A percentile compares a stretch with the other conserved stretches of the same genome.
These are phyloP conservation scores for Saccharomyces hybrid DNA, from an alignment of 1,139 yeast species.

Conservation along the genomic window DNA sequence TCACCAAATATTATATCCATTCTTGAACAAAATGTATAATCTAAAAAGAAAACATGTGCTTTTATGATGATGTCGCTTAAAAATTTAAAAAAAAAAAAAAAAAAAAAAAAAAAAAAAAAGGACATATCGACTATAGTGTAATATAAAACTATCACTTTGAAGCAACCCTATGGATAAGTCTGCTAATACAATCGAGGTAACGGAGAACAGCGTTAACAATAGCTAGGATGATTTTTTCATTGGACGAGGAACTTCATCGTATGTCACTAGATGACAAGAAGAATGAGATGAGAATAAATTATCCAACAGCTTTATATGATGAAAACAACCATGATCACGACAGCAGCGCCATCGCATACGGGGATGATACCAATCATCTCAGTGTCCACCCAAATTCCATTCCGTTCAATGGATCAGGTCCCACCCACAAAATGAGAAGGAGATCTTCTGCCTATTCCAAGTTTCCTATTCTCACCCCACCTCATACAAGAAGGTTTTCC, in stretches of 20 bases:
- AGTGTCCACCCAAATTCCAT: constrained; percentile 1
- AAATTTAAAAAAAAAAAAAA: background rate
- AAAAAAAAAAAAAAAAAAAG: background rate
- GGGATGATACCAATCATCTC: background rate
- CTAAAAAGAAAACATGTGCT: background rate
- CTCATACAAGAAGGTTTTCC: constrained; percentile 24
- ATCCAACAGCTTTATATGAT: background rate
- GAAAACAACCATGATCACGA: background rate
- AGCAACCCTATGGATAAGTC: background rate
- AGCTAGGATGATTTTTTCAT: constrained; percentile 17
- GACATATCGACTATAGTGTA: background rate
- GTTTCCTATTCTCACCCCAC: constrained; percentile 25
- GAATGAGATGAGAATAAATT: constrained; percentile 12
- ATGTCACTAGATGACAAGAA: constrained; percentile 10
- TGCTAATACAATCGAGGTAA: background rate
- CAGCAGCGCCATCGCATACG: background rate
- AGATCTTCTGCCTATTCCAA: constrained; percentile 29
- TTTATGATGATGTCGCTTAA: background rate
- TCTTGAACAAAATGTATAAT: background rate
- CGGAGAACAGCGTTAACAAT: background rate
- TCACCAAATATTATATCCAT: background rate
- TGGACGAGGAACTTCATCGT: constrained; percentile 25
- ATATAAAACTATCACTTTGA: background rate
- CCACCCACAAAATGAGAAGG: constrained; percentile 15
- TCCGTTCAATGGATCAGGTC: background rate